Conservation (phyloP, 1,284 basidiomycete genomes). For the Rhizopogon parksii region DNA sequence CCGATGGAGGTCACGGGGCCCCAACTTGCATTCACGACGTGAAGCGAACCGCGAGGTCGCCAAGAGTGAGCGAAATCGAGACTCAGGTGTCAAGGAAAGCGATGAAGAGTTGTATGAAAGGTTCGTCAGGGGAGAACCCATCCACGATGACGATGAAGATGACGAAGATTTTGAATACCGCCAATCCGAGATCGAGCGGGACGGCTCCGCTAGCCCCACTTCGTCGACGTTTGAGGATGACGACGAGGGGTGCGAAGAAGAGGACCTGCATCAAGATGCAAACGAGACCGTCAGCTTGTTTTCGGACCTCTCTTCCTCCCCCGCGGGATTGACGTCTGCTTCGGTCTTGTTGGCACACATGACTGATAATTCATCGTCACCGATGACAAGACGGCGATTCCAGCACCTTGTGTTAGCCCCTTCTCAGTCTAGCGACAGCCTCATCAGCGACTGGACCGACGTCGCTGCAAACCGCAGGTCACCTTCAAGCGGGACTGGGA, state of each 20-base stretch:
- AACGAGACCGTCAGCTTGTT: slow-evolving; percentile 37
- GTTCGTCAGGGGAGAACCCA: slow-evolving; percentile 57
- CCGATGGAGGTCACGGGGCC: slow-evolving; percentile 13
- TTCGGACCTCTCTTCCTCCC: slow-evolving; percentile 35
- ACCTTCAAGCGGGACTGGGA: background rate
- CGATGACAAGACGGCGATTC: slow-evolving; percentile 44
- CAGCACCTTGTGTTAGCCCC: slow-evolving; percentile 25
- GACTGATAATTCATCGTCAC: slow-evolving; percentile 32
- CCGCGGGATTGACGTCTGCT: slow-evolving; percentile 28
- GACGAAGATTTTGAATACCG: slow-evolving; percentile 53
- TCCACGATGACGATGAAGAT: slow-evolving; percentile 31
- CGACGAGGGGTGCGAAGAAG: slow-evolving; percentile 18
- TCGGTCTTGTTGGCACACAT: slow-evolving; percentile 47
- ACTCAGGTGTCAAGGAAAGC: slow-evolving; percentile 14
- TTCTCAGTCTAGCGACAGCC: slow-evolving; percentile 3
- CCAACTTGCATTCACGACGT: background rate
- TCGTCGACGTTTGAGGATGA: slow-evolving; percentile 25
- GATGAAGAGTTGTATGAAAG: slow-evolving; percentile 40
- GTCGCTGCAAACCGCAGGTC: slow-evolving; percentile 21
- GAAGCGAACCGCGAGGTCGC: background rate
- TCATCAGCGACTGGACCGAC: slow-evolving; percentile 22
- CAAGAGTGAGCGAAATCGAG: slow-evolving; percentile 3
- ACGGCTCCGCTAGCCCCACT: slow-evolving; percentile 20
- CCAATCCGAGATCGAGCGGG: slow-evolving; percentile 19
- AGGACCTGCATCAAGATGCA: slow-evolving; percentile 18